These are phyloP conservation scores for Rhododendron kiyosumense DNA, from an alignment of 148 eudicot genomes.

Conservation along the genomic window DNA sequence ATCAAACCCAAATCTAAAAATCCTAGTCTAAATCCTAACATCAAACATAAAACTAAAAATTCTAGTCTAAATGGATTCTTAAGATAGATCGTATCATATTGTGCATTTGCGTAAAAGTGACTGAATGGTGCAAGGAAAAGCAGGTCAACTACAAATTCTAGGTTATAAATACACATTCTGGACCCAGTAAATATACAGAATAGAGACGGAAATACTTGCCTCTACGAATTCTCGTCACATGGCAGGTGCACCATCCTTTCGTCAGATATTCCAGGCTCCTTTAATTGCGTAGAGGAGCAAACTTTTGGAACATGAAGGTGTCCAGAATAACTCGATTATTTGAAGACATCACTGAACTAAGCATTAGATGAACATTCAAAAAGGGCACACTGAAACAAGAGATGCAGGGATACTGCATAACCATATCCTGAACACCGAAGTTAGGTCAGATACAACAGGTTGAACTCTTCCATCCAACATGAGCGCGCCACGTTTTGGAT, in stretches of 20 bases:
- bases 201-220: constrained; percentile 46
- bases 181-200: constrained; percentile 27
- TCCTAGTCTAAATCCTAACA: neutral
- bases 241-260: constrained; percentile 28
- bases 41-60: neutral
- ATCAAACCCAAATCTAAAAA: neutral
- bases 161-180: constrained; percentile 10
- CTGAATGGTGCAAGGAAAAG: neutral
- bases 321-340: constrained; percentile 20
- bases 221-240: constrained; percentile 22
- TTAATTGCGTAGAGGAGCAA: constrained; percentile 11
- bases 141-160: constrained; percentile 5
- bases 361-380: constrained; percentile 8
- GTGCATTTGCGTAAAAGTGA: neutral
- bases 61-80: neutral
- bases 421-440: constrained; percentile 2
- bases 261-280: constrained; percentile 17
- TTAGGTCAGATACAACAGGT: neutral
- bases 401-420: constrained; percentile 5
- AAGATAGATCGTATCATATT: neutral
- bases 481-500: neutral
- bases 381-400: constrained; percentile 14
- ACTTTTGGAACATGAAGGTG: constrained; percentile 8
- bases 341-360: constrained; percentile 13
- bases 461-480: constrained; percentile 1